Base-by-base conservation (phyloP, 2,329 filamentous ascomycete genomes). In the Penicillium sp. region DNA sequence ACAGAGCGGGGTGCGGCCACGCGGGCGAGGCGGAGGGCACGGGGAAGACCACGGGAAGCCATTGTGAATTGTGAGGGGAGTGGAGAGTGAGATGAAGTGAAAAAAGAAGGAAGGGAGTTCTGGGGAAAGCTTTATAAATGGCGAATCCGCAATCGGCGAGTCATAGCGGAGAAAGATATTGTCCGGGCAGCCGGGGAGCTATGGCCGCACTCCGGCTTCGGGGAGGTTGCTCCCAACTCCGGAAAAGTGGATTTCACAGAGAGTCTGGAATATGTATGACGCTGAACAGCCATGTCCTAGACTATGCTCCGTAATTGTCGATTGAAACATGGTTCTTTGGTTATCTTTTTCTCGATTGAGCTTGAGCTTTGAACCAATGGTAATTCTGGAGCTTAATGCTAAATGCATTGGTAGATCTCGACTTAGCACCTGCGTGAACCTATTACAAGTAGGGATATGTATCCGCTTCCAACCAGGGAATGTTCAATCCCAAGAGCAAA, bases 1-100 rank as follows among this genome's bases (percentile, higher is more conserved):
- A 86, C 83, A 58, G 83, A 82, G 71, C 83, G 82, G 63, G 70
- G 72, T 54, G 74, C 84, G 74, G 77, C 84, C 80, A 76, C 81
- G 63, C 70, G 75, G 79, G 73, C 82, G 71, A 71, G 80, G 78
- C 83, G 82, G 69, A 86, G 77, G 73, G 83, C 83, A 75, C 82
- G 79, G 74, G 77, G 77, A 61, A 79, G 71, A 64, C 71, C 74
- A 72, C 77, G 75, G 56, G 77, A 76, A 67, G 77, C 76, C 77
- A 80, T 80, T 70, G 65, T 74, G 67, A 62, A 51, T 42, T 53
- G 49, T 47, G 53, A 61, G 58, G 40, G 42, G 49, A 55, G 55
- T 49, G 39, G 49, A 54, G 49, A 57, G 49, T 49, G 49, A 42
- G 34, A 36, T 38, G 38, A 38, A 43, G 38, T 47, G 40, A 56